Evolutionary conservation across 768 basidiomycete species (phyloP).

Genomic region (Xanthoconium purpureum): DNA sequence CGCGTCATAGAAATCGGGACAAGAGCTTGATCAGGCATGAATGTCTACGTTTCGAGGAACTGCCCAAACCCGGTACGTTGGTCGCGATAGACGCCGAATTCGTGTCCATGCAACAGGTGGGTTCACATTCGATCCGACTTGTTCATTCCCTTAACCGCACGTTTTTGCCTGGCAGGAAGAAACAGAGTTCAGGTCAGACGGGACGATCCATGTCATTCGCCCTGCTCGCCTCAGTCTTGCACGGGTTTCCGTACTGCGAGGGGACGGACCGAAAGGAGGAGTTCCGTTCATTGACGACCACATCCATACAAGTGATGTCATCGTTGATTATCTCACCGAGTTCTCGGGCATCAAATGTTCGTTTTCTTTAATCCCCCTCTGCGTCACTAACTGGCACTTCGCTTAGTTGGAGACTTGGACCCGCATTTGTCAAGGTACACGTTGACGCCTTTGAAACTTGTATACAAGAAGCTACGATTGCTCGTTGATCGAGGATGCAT

Average conservation of each 20-base stretch:
- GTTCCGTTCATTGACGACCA: constrained; percentile 97
- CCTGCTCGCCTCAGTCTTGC: constrained; percentile 91
- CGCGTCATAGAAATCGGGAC: constrained; percentile 65
- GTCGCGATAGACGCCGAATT: constrained; percentile 98
- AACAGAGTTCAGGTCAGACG: constrained; percentile 91
- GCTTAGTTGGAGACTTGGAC: constrained; percentile 87
- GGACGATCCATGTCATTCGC: constrained; percentile 86
- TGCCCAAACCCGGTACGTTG: constrained; percentile 81
- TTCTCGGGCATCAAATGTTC: constrained; percentile 93
- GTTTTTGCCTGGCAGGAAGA: constrained; percentile 63
- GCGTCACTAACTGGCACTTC: constrained; percentile 1
- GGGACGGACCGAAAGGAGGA: constrained; percentile 75
- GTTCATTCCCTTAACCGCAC: neutral
- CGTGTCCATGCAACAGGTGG: constrained; percentile 91
- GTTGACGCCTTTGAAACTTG: constrained; percentile 92
- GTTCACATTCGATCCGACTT: neutral
- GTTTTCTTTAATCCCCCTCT: constrained; percentile 23
- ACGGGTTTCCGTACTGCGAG: constrained; percentile 90
- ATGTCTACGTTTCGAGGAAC: constrained; percentile 63
- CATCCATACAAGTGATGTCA: constrained; percentile 92
- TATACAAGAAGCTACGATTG: constrained; percentile 93
- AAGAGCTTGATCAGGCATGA: constrained; percentile 72
- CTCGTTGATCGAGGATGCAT: constrained; percentile 94
- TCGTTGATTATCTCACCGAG: constrained; percentile 96
- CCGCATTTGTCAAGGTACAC: constrained; percentile 80